Evolutionary conservation across 108 stramenopile species (phyloP).

Genomic region (Cyclotella baltica): DNA sequence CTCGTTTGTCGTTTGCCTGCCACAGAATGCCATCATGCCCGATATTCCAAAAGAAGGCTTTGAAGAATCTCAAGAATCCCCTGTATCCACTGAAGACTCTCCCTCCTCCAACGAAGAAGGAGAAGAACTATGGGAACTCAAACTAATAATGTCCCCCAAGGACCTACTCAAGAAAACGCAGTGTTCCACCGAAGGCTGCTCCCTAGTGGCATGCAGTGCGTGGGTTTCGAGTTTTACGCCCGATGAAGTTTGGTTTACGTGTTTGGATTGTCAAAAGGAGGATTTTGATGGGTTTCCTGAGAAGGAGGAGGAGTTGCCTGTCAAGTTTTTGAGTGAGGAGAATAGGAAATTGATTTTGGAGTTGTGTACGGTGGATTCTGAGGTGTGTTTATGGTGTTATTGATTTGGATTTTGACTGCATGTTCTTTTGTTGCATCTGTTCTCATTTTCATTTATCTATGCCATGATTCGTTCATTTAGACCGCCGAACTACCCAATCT

Average conservation of each 20-base stretch:
- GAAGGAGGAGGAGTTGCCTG: conserved; percentile 51
- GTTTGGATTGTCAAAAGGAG: conserved; percentile 60
- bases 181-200: conserved; percentile 54
- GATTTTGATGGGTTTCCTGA: conserved; percentile 78
- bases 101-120: conserved; percentile 4
- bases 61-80: background rate
- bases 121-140: conserved; percentile 62
- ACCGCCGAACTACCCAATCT: conserved; percentile 62
- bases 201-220: conserved; percentile 39
- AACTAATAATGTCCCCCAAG: conserved; percentile 1
- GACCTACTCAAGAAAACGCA: conserved; percentile 21
- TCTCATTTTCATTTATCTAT: background rate
- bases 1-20: too few relatives aligned
- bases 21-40: too few relatives aligned
- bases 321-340: conserved; percentile 58
- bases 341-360: conserved; percentile 58
- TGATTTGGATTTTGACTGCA: background rate
- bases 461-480: background rate
- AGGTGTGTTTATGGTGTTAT: background rate
- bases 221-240: conserved; percentile 63
- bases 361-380: conserved; percentile 57
- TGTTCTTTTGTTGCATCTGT: background rate
- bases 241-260: conserved; percentile 67
- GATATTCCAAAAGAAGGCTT: too few relatives aligned
- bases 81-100: background rate